phyloP scores from a whole-genome alignment of 148 eudicot species.

The Selenicereus undatus region DNA sequence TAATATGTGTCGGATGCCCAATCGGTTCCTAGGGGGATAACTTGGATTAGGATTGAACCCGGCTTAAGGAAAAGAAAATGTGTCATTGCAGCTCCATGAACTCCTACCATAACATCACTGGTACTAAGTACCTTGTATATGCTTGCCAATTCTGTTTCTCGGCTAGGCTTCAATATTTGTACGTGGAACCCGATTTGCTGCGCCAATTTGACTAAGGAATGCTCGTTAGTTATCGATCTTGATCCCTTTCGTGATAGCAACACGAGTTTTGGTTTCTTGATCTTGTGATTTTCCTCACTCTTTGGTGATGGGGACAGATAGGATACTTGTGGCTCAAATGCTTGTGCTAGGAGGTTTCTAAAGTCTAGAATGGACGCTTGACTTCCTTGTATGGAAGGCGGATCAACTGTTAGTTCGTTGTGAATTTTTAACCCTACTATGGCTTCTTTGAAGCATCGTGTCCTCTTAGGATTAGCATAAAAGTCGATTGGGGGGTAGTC shows the following conservation, averaged over 20 bases:
- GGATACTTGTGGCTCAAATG: constrained; percentile 41
- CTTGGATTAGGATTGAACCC: constrained; percentile 54
- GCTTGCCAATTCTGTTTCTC: constrained; percentile 53
- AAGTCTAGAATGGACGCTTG: constrained; percentile 44
- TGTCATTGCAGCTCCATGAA: constrained; percentile 92
- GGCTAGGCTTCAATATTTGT: constrained; percentile 43
- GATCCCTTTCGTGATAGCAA: constrained; percentile 63
- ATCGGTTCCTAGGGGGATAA: constrained; percentile 74
- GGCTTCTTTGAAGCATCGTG: constrained; percentile 81
- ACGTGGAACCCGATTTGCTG: constrained; percentile 63
- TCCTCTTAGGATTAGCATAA: constrained; percentile 36
- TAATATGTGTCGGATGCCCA: constrained; percentile 87
- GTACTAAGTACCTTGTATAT: constrained; percentile 51
- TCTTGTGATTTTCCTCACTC: neutral
- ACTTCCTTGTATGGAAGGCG: constrained; percentile 46
- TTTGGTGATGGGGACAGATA: constrained; percentile 11
- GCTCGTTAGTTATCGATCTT: constrained; percentile 66
- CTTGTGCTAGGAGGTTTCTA: constrained; percentile 47
- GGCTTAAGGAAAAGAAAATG: constrained; percentile 75
- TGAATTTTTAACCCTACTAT: constrained; percentile 72
- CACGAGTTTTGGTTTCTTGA: constrained; percentile 51
- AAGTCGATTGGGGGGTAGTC: constrained; percentile 62
- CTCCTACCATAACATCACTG: constrained; percentile 79
- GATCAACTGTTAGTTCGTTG: constrained; percentile 64
- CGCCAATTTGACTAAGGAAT: constrained; percentile 49